phyloP scores from a whole-genome alignment of 352 stramenopile species.

The Pythium monospermum region DNA sequence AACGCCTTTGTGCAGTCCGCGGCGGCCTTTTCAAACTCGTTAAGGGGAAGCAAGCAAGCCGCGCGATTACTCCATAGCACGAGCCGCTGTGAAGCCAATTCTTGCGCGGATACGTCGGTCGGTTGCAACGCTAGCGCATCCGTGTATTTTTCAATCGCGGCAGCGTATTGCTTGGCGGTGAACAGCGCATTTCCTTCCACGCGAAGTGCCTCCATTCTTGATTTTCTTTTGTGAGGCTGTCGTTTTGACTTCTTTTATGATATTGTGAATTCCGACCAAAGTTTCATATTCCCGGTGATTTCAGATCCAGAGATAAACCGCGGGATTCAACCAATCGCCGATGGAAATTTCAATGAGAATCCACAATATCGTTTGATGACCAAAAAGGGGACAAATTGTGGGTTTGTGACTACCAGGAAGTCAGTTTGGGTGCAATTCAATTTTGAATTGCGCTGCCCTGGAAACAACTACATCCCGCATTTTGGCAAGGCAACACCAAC shows the following conservation, averaged over 20 bases:
- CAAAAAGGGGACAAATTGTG: too few relatives aligned
- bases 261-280: too few relatives aligned
- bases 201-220: constrained; percentile 54
- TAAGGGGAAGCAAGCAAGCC: constrained; percentile 61
- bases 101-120: constrained; percentile 7
- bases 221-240: background rate
- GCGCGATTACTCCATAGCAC: constrained; percentile 78
- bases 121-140: constrained; percentile 30
- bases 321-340: too few relatives aligned
- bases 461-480: too few relatives aligned
- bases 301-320: too few relatives aligned
- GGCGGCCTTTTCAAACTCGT: constrained; percentile 46
- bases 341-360: too few relatives aligned
- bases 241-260: background rate
- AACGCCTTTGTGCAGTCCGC: constrained; percentile 56
- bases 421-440: constrained; percentile 6
- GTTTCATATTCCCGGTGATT: too few relatives aligned
- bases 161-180: constrained; percentile 56
- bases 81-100: constrained; percentile 40
- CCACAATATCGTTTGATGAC: too few relatives aligned
- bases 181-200: constrained; percentile 73
- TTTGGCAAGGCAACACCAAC: background rate
- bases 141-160: constrained; percentile 63
- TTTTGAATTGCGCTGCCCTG: constrained; percentile 2
- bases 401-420: constrained; percentile 10